These are phyloP conservation scores for Lasiodiplodia gonubiensis DNA, from an alignment of 2,329 filamentous ascomycete genomes.

Conservation along the genomic window DNA sequence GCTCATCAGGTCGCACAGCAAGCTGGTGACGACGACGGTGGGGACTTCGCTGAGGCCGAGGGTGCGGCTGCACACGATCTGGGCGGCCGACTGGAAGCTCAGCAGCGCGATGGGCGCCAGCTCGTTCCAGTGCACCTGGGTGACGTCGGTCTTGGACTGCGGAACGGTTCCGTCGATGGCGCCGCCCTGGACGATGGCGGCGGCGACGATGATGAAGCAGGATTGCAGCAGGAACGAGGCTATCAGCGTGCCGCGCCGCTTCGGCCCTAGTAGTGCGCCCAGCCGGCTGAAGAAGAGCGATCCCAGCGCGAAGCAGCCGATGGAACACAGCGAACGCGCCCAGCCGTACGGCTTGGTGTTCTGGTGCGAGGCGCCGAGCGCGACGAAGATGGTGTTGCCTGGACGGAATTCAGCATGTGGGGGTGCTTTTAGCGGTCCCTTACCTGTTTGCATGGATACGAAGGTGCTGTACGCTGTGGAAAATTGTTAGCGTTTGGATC, in stretches of 20 bases:
- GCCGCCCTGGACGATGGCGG: slow-evolving; percentile 52
- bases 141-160: slow-evolving; percentile 32
- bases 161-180: slow-evolving; percentile 61
- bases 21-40: slow-evolving; percentile 79
- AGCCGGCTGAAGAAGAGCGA: slow-evolving; percentile 74
- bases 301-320: slow-evolving; percentile 72
- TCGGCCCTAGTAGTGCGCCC: slow-evolving; percentile 67
- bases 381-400: slow-evolving; percentile 79
- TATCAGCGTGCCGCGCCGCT: slow-evolving; percentile 68
- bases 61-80: slow-evolving; percentile 75
- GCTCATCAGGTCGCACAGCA: slow-evolving; percentile 81
- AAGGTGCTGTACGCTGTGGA: slow-evolving; percentile 69
- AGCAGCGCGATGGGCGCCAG: slow-evolving; percentile 71
- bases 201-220: slow-evolving; percentile 48
- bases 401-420: not conserved
- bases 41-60: slow-evolving; percentile 73
- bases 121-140: slow-evolving; percentile 61
- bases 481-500: not conserved
- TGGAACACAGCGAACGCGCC: slow-evolving; percentile 74
- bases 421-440: slow-evolving; percentile 32
- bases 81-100: slow-evolving; percentile 78
- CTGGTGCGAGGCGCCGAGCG: slow-evolving; percentile 71
- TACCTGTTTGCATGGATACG: slow-evolving; percentile 82
- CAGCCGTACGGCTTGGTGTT: slow-evolving; percentile 61
- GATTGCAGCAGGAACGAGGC: slow-evolving; percentile 49